phyloP scores from a whole-genome alignment of 2,329 filamentous ascomycete species.

The Exophiala sideris region DNA sequence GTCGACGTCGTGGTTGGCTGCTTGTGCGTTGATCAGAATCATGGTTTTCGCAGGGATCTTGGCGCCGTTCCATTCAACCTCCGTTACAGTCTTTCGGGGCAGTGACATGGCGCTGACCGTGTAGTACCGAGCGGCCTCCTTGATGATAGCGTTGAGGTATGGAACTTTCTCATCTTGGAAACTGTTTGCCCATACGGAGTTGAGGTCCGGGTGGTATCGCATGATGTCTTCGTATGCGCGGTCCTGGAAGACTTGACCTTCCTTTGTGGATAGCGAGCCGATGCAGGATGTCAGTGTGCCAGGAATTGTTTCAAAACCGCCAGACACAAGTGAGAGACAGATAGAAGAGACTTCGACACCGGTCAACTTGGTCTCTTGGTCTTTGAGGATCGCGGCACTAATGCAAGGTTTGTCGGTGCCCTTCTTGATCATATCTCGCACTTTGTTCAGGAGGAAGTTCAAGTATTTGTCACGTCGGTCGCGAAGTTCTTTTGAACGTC shows the following conservation, averaged over 20 bases:
- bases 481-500: conserved; percentile 56
- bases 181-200: conserved; percentile 65
- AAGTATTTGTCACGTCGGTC: conserved; percentile 63
- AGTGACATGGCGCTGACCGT: conserved; percentile 71
- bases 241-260: conserved; percentile 65
- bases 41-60: conserved; percentile 69
- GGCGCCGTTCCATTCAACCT: conserved; percentile 63
- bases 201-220: conserved; percentile 58
- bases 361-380: conserved; percentile 62
- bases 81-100: conserved; percentile 63
- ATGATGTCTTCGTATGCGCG: conserved; percentile 65
- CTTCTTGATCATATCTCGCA: conserved; percentile 55
- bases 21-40: conserved; percentile 72
- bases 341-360: conserved; percentile 70
- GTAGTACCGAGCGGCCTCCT: conserved; percentile 71
- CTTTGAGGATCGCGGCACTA: conserved; percentile 62
- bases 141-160: conserved; percentile 70
- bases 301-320: conserved; percentile 72
- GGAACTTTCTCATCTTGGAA: conserved; percentile 66
- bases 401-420: conserved; percentile 64
- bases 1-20: conserved; percentile 63
- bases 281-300: conserved; percentile 71
- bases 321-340: conserved; percentile 71
- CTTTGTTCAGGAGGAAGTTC: conserved; percentile 51
- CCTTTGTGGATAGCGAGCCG: conserved; percentile 60